A percentile compares a stretch with the other conserved stretches of the same genome.
phyloP scores from a whole-genome alignment of 2,329 filamentous ascomycete species.

The Arthrobotrys entomopaga region DNA sequence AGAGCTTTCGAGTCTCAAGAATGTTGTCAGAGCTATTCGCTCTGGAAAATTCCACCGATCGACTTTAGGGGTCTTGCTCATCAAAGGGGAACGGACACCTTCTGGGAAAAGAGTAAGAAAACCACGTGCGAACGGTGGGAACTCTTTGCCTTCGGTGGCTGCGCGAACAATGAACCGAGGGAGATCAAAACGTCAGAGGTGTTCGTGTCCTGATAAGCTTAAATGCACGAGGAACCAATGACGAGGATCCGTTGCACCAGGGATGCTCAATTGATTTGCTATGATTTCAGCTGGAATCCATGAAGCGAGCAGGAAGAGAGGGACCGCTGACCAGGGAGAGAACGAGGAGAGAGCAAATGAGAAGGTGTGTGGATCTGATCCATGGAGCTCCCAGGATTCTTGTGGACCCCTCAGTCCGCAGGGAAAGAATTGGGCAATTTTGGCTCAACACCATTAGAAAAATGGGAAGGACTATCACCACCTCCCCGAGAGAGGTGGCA shows the following conservation, averaged over 20 bases:
- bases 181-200: constrained; percentile 46
- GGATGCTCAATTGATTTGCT: constrained; percentile 40
- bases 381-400: constrained; percentile 43
- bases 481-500: constrained; percentile 29
- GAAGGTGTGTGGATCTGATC: constrained; percentile 40
- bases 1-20: neutral
- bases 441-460: constrained; percentile 54
- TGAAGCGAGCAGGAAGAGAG: constrained; percentile 27
- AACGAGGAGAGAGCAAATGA: constrained; percentile 21
- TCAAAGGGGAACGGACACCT: constrained; percentile 13
- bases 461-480: constrained; percentile 50
- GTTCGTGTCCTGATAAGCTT: constrained; percentile 51
- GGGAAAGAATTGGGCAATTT: constrained; percentile 54
- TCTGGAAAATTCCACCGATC: constrained; percentile 49
- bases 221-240: constrained; percentile 53
- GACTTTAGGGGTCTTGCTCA: constrained; percentile 10
- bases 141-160: constrained; percentile 42
- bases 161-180: constrained; percentile 3
- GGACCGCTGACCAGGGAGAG: constrained; percentile 8
- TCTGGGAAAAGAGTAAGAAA: constrained; percentile 11
- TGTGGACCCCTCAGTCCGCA: constrained; percentile 5
- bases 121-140: constrained; percentile 37
- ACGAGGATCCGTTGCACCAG: constrained; percentile 38
- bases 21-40: constrained; percentile 11
- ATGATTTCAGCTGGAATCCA: constrained; percentile 35